Evolutionary conservation across 2,329 filamentous ascomycete genomes (phyloP).

Genomic region (Uncinocarpus reesii): DNA sequence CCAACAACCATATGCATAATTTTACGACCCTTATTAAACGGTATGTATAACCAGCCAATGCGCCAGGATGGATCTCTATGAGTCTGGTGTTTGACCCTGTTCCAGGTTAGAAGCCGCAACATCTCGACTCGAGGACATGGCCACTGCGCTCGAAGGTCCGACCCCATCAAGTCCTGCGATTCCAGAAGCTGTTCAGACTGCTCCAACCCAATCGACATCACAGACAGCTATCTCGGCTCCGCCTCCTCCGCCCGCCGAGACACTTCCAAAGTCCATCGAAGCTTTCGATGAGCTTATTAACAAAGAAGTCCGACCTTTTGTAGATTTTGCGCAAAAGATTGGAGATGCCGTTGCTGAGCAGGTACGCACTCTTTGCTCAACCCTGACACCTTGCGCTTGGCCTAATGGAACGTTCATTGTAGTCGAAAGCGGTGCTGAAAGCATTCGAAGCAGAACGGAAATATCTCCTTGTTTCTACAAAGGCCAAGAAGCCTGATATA

Average conservation of each 20-base stretch:
- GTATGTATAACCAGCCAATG: slow-evolving; percentile 46
- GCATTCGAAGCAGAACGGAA: slow-evolving; percentile 77
- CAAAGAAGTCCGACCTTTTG: slow-evolving; percentile 64
- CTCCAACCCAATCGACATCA: slow-evolving; percentile 21
- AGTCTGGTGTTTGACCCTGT: slow-evolving; percentile 28
- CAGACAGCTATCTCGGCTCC: slow-evolving; percentile 22
- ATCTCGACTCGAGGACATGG: slow-evolving; percentile 90
- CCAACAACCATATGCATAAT: slow-evolving; percentile 77
- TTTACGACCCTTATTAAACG: slow-evolving; percentile 95
- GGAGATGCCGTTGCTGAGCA: slow-evolving; percentile 72
- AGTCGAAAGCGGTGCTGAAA: slow-evolving; percentile 48
- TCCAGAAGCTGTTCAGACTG: slow-evolving; percentile 19
- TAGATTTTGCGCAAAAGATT: slow-evolving; percentile 64
- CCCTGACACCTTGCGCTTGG: background rate
- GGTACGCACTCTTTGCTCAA: slow-evolving; percentile 39
- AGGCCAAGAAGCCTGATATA: slow-evolving; percentile 82
- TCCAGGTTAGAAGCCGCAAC: slow-evolving; percentile 93
- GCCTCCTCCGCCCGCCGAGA: slow-evolving; percentile 44
- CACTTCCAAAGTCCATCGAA: slow-evolving; percentile 65
- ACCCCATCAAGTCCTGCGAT: slow-evolving; percentile 28
- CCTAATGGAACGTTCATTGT: background rate
- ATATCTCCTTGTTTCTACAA: slow-evolving; percentile 78
- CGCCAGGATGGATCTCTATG: background rate
- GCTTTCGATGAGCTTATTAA: slow-evolving; percentile 76
- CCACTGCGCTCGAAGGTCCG: slow-evolving; percentile 54